Evolutionary conservation across 441 rosid genomes (phyloP).

Genomic region (Populus hybrid): DNA sequence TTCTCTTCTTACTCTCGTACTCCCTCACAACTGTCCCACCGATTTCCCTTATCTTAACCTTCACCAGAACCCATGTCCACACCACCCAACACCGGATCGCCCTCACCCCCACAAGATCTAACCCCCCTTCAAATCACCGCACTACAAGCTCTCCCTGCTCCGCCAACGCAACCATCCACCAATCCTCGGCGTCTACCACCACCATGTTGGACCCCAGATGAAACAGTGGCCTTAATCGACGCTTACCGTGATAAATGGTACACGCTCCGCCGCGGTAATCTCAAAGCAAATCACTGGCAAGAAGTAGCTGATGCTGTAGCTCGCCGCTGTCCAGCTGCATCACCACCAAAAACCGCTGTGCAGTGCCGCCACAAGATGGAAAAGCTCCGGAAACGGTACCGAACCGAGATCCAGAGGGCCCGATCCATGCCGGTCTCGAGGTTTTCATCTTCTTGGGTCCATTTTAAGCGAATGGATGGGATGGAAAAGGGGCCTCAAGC

Average conservation of each 20-base stretch:
- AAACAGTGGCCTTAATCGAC: slow-evolving; percentile 76
- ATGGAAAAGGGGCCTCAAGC: slow-evolving; percentile 76
- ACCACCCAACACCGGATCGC: slow-evolving; percentile 28
- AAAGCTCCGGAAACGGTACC: slow-evolving; percentile 85
- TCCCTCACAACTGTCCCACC: too few species aligned
- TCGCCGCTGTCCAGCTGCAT: slow-evolving; percentile 51
- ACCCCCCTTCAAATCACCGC: slow-evolving; percentile 19
- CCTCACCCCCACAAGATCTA: slow-evolving; percentile 32
- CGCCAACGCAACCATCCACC: slow-evolving; percentile 23
- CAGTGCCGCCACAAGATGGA: slow-evolving; percentile 99
- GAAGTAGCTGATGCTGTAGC: slow-evolving; percentile 79
- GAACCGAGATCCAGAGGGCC: slow-evolving; percentile 89
- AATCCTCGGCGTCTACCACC: slow-evolving; percentile 88
- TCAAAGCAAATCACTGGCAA: slow-evolving; percentile 92
- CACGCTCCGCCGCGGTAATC: slow-evolving; percentile 82
- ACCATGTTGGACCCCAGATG: slow-evolving; percentile 93
- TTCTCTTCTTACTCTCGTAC: not conserved
- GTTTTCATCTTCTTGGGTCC: slow-evolving; percentile 88
- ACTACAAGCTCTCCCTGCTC: slow-evolving; percentile 29
- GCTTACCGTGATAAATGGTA: slow-evolving; percentile 86
- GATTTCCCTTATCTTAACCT: slow-evolving; percentile 5
- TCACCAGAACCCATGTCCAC: slow-evolving; percentile 22
- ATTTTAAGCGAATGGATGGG: slow-evolving; percentile 79
- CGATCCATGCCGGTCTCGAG: slow-evolving; percentile 78
- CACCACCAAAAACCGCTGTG: slow-evolving; percentile 75